Base-by-base conservation (phyloP, 345 rosid genomes). In the Euphorbia lathyris region DNA sequence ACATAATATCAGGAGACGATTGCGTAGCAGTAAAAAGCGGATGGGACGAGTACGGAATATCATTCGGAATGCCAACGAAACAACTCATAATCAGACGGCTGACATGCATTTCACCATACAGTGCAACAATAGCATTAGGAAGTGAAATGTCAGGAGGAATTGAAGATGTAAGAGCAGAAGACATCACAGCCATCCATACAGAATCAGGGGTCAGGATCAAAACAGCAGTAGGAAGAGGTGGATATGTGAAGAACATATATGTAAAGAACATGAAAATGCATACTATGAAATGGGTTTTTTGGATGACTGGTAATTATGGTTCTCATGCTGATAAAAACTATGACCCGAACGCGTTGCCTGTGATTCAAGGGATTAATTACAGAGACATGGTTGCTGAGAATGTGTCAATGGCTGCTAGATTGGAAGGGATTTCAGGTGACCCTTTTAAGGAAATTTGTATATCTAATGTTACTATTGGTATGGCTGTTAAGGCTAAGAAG, bases 21-120 rank as follows among this genome's bases (percentile, higher is more conserved):
- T 93, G 98, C 73, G 80, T 93, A 76, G 98, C 98, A 7, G 91
- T 93, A 4, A 90, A 90, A 75, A 90, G 96, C 11, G 96, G 96
- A 0, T 90, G 96, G 96, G 96, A 88, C 48, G 92, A 90, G 71
- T 90, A 90, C 32, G 93, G 90, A 0, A 88, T 90, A 66, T 78
- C 85, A 45, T 81, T 77, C 23, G 92, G 87, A 5, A 86, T 85
- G 91, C 92, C 97, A 8, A 90, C 93, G 5, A 82, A 78, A 62
- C 93, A 88, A 66, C 72, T 90, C 4, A 65, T 80, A 38, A 83
- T 86, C 78, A 61, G 93, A 65, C 74, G 91, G 58, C 85, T 90
- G 67, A 86, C 91, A 0, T 90, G 96, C 83, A 76, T 86, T 23
- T 88, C 93, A 1, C 97, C 97, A 0, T 83, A 86, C 78, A 90